A percentile compares a stretch with the other conserved stretches of the same genome.
Conservation (phyloP, 2,329 filamentous ascomycete species). For the Aspergillus niger region DNA sequence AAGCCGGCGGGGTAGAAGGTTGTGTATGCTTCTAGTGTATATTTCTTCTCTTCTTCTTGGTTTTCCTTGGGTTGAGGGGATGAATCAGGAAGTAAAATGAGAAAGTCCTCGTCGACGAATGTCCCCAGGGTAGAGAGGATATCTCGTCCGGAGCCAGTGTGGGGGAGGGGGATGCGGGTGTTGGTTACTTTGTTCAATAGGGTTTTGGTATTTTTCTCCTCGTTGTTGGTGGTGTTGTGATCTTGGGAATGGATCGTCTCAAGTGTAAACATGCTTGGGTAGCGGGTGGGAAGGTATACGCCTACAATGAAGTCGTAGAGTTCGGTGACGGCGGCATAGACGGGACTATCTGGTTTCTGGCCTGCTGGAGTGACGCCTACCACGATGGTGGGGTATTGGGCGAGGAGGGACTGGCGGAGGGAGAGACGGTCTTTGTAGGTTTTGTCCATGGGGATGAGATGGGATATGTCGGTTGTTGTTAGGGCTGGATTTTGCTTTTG, state of each 20-base stretch:
- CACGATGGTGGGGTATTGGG: conserved; percentile 44
- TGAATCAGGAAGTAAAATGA: conserved; percentile 56
- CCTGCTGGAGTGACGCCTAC: conserved; percentile 42
- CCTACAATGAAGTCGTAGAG: conserved; percentile 58
- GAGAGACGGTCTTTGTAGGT: conserved; percentile 57
- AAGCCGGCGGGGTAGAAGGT: conserved; percentile 63
- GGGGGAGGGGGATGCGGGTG: conserved; percentile 37
- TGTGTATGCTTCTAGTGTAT: conserved; percentile 59
- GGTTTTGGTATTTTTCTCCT: conserved; percentile 16
- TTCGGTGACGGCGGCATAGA: conserved; percentile 55
- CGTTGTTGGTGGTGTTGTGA: neutral
- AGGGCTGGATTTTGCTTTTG: conserved; percentile 46
- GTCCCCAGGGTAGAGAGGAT: conserved; percentile 51
- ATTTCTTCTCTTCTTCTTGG: conserved; percentile 41
- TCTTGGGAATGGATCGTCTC: conserved; percentile 17
- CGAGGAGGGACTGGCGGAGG: conserved; percentile 52
- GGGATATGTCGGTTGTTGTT: conserved; percentile 54
- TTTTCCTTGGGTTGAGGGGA: conserved; percentile 16
- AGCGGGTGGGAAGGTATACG: conserved; percentile 60
- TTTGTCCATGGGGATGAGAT: conserved; percentile 61
- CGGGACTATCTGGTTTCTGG: conserved; percentile 34
- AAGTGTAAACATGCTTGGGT: conserved; percentile 55
- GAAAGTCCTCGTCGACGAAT: conserved; percentile 62
- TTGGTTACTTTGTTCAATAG: conserved; percentile 52
- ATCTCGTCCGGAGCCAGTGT: conserved; percentile 12